Evolutionary conservation across 1,284 basidiomycete species (phyloP).

Genomic region (Gomphus bonarii): DNA sequence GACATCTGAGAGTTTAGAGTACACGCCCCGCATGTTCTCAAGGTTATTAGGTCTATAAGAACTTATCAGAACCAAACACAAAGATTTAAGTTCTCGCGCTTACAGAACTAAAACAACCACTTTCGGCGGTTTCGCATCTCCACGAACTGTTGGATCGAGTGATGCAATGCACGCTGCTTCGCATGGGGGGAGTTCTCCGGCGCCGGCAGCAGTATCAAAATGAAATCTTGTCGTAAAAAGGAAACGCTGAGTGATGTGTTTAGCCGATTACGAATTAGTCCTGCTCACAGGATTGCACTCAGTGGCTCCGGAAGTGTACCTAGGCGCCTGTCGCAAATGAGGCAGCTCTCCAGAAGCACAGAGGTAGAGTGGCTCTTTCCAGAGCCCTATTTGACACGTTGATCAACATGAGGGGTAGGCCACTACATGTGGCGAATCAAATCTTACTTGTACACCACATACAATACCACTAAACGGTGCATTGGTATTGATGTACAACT

Average conservation of each 20-base stretch:
- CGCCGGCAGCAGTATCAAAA: conserved; percentile 16
- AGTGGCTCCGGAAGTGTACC: conserved; percentile 20
- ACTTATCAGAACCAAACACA: neutral
- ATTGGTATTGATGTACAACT: conserved; percentile 21
- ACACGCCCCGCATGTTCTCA: conserved; percentile 20
- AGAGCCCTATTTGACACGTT: conserved; percentile 17
- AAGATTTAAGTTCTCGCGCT: conserved; percentile 4
- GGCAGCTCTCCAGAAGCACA: conserved; percentile 21
- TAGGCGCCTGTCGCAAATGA: conserved; percentile 18
- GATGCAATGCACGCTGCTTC: conserved; percentile 18
- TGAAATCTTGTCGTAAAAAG: conserved; percentile 12
- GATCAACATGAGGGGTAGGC: neutral
- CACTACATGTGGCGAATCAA: neutral
- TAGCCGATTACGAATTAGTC: neutral
- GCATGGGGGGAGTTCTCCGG: conserved; percentile 14
- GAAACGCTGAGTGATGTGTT: neutral
- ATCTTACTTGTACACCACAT: conserved; percentile 21
- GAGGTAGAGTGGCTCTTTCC: conserved; percentile 24
- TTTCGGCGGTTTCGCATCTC: conserved; percentile 7
- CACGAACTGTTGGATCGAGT: conserved; percentile 2
- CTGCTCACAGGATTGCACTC: conserved; percentile 19
- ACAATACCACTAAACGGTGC: conserved; percentile 21
- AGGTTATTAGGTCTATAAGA: conserved; percentile 17
- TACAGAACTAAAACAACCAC: conserved; percentile 15
- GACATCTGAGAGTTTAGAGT: conserved; percentile 21